These are phyloP conservation scores for Piper longum DNA, from an alignment of 164 flowering plant genomes.

Conservation along the genomic window DNA sequence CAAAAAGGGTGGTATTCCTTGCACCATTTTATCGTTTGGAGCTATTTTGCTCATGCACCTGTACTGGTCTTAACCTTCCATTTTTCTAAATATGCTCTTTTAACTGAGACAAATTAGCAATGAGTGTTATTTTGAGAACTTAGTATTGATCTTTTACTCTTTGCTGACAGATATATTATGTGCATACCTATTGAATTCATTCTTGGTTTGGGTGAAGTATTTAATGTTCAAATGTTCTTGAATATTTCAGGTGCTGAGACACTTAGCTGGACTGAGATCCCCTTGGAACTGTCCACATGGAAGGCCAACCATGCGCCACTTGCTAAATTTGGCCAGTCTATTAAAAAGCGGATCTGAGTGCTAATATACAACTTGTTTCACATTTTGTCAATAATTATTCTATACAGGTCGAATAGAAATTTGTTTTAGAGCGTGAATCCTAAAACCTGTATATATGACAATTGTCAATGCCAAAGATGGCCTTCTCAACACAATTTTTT, in stretches of 20 bases:
- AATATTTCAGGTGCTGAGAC: conserved; percentile 50
- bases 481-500: too few relatives aligned
- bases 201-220: not conserved
- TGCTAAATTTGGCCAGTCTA: conserved; percentile 39
- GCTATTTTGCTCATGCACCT: not conserved
- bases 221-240: not conserved
- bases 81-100: not conserved
- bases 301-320: conserved; percentile 98
- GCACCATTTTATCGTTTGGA: too few relatives aligned
- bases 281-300: conserved; percentile 99
- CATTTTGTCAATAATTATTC: too few relatives aligned
- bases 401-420: too few relatives aligned
- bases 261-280: conserved; percentile 63
- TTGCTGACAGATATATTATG: not conserved
- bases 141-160: too few relatives aligned
- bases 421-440: too few relatives aligned
- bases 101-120: not conserved
- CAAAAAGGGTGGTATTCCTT: too few relatives aligned
- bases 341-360: too few relatives aligned
- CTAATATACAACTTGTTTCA: too few relatives aligned
- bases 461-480: too few relatives aligned
- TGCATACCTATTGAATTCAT: not conserved
- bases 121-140: not conserved
- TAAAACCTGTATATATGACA: too few relatives aligned
- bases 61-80: not conserved